A percentile compares a stretch with the other conserved stretches of the same genome.
Evolutionary conservation across 352 stramenopile genomes (phyloP).

Genomic region (Phytophthora colocasiae): DNA sequence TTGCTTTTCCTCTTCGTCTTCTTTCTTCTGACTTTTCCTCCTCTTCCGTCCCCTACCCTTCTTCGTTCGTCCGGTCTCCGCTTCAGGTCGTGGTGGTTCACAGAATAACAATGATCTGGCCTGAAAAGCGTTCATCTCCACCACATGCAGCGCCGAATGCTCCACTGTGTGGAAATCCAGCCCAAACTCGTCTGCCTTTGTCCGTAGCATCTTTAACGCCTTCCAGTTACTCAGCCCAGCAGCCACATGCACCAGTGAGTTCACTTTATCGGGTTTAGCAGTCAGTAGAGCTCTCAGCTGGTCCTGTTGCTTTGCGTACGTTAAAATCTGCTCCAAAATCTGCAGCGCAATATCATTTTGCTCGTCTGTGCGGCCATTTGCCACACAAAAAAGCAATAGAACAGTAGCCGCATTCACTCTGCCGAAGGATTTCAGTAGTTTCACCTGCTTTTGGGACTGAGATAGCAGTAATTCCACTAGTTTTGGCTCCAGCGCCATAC

Average conservation of each 20-base stretch:
- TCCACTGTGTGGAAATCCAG: slow-evolving; percentile 33
- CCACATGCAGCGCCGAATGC: slow-evolving; percentile 45
- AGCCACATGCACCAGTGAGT: slow-evolving; percentile 58
- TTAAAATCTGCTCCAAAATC: slow-evolving; percentile 52
- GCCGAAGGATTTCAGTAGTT: slow-evolving; percentile 50
- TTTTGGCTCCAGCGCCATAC: slow-evolving; percentile 54
- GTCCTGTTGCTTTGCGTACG: slow-evolving; percentile 40
- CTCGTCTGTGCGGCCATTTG: slow-evolving; percentile 57
- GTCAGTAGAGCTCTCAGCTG: slow-evolving; percentile 43
- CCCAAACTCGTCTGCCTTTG: slow-evolving; percentile 33
- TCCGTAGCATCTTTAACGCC: slow-evolving; percentile 47
- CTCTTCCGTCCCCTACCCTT: slow-evolving; percentile 18
- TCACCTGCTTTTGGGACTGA: slow-evolving; percentile 19
- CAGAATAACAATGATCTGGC: slow-evolving; percentile 52
- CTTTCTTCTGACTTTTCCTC: slow-evolving; percentile 5
- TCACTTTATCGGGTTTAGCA: slow-evolving; percentile 54
- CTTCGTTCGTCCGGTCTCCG: not conserved
- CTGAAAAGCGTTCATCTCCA: slow-evolving; percentile 70
- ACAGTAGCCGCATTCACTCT: slow-evolving; percentile 51
- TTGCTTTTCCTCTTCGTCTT: slow-evolving; percentile 7
- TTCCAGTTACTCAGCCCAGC: slow-evolving; percentile 57
- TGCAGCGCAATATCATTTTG: slow-evolving; percentile 47
- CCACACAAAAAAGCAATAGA: slow-evolving; percentile 55
- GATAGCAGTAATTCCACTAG: slow-evolving; percentile 53
- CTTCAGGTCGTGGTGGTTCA: slow-evolving; percentile 33